Conservation (phyloP, 2,329 filamentous ascomycete species). For the Bipolaris sorokiniana region DNA sequence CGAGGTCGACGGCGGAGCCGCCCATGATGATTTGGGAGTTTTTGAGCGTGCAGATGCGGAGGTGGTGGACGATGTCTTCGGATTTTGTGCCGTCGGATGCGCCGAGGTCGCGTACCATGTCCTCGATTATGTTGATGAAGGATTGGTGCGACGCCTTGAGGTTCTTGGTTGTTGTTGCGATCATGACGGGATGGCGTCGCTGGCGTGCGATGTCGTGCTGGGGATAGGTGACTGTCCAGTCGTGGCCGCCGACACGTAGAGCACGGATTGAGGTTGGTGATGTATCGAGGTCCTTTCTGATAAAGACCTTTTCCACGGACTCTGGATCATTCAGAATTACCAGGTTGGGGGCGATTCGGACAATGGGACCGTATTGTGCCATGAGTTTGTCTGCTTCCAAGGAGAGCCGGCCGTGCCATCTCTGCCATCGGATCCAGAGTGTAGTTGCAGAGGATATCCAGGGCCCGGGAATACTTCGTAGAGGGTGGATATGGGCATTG, state of each 20-base stretch:
- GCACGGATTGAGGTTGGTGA: constrained; percentile 28
- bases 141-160: constrained; percentile 21
- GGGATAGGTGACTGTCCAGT: constrained; percentile 32
- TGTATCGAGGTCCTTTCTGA: constrained; percentile 27
- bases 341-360: constrained; percentile 27
- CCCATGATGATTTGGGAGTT: constrained; percentile 31
- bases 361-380: constrained; percentile 24
- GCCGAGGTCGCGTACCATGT: constrained; percentile 23
- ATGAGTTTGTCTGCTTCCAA: constrained; percentile 29
- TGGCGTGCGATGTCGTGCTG: constrained; percentile 24
- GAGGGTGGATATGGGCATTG: constrained; percentile 18
- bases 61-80: constrained; percentile 30
- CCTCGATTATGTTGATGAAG: constrained; percentile 24
- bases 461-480: constrained; percentile 24
- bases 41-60: constrained; percentile 26
- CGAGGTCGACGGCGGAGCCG: constrained; percentile 23
- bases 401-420: constrained; percentile 27
- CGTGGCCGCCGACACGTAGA: constrained; percentile 26
- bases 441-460: constrained; percentile 27
- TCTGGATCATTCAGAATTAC: constrained; percentile 28
- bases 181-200: constrained; percentile 29
- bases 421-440: constrained; percentile 28
- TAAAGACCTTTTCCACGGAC: constrained; percentile 25
- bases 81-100: constrained; percentile 18
- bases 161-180: constrained; percentile 28